Conservation (phyloP, 495 filamentous ascomycete species). For the Penicillium mononematosum region DNA sequence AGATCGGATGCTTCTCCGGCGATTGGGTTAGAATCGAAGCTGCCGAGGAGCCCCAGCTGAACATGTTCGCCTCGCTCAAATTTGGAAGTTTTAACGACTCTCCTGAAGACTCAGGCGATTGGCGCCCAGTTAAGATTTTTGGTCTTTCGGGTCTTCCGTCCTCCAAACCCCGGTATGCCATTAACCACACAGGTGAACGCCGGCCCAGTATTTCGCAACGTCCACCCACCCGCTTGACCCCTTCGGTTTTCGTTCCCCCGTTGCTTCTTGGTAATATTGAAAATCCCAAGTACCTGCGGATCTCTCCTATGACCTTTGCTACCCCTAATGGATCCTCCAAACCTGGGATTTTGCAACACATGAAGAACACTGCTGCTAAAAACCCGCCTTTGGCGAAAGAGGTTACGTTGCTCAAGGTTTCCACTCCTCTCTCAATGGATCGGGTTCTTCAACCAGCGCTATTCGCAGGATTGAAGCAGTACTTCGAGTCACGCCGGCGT, state of each 20-base stretch:
- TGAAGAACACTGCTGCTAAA: slow-evolving; percentile 52
- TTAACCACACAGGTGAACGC: slow-evolving; percentile 46
- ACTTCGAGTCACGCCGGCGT: slow-evolving; percentile 76
- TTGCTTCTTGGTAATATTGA: slow-evolving; percentile 82
- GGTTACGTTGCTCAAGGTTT: slow-evolving; percentile 84
- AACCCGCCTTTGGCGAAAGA: slow-evolving; percentile 85
- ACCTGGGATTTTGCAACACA: slow-evolving; percentile 37
- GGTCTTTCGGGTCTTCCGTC: slow-evolving; percentile 70
- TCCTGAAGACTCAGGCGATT: slow-evolving; percentile 50
- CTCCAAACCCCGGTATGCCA: slow-evolving; percentile 51
- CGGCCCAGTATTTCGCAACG: slow-evolving; percentile 55
- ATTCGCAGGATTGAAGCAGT: slow-evolving; percentile 77
- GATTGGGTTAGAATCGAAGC: slow-evolving; percentile 92
- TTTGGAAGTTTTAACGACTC: slow-evolving; percentile 47
- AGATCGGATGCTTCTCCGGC: slow-evolving; percentile 91
- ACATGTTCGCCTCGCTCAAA: slow-evolving; percentile 54
- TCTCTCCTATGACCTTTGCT: slow-evolving; percentile 60
- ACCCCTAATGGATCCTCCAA: slow-evolving; percentile 34
- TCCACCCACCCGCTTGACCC: slow-evolving; percentile 39
- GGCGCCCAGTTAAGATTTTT: slow-evolving; percentile 83
- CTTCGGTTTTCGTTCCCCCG: slow-evolving; percentile 77
- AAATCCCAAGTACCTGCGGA: slow-evolving; percentile 66
- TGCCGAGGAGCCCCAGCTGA: slow-evolving; percentile 61
- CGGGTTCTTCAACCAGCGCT: slow-evolving; percentile 77
- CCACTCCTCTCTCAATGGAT: slow-evolving; percentile 84